phyloP scores from a whole-genome alignment of 257 asterid genomes.

The Cynanchum wilfordii region DNA sequence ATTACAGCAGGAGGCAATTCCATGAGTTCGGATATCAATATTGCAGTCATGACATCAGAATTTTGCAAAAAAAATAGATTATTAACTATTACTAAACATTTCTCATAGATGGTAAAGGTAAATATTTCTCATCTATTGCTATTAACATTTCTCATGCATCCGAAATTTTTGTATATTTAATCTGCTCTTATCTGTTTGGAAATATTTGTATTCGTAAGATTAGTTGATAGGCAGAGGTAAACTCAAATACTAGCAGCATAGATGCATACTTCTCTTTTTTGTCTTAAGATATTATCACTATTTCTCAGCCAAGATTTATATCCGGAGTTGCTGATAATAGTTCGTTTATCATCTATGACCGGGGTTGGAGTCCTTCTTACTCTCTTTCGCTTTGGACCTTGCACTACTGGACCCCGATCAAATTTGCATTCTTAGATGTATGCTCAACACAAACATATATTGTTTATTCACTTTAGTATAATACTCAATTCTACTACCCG shows the following conservation, averaged over 20 bases:
- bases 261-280: conserved; percentile 43
- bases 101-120: conserved; percentile 7
- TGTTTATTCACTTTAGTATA: neutral
- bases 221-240: neutral
- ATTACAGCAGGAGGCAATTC: conserved; percentile 69
- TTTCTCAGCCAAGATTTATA: conserved; percentile 87
- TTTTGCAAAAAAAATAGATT: conserved; percentile 39
- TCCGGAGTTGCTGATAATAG: conserved; percentile 73
- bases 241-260: neutral
- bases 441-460: conserved; percentile 9
- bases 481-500: conserved; percentile 39
- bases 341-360: conserved; percentile 58
- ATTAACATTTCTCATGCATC: too few species aligned
- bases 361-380: conserved; percentile 35
- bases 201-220: neutral
- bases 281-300: too few species aligned
- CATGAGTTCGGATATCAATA: conserved; percentile 55
- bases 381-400: conserved; percentile 40
- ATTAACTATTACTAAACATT: neutral
- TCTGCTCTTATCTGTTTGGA: conserved; percentile 9
- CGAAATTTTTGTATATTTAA: neutral
- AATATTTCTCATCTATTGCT: too few species aligned
- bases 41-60: conserved; percentile 32
- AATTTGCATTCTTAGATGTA: conserved; percentile 12
- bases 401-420: conserved; percentile 34